Evolutionary conservation across 345 rosid genomes (phyloP), one percentile per base, ranked within the genome.

Genomic region (Eucalyptus dawsonii): DNA sequence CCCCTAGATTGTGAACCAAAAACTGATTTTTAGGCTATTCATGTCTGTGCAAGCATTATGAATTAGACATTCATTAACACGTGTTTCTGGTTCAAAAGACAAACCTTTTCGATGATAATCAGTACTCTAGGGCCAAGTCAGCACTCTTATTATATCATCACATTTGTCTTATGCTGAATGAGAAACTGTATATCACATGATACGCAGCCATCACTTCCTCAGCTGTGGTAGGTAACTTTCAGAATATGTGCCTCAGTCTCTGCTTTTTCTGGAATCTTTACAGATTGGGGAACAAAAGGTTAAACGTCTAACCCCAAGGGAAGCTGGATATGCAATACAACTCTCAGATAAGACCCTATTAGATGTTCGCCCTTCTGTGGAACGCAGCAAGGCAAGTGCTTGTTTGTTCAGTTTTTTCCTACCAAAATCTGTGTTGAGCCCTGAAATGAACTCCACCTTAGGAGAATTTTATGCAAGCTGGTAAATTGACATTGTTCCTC

Each of bases 261-360:
- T 81, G 69, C 65, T n/a, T 80, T 86, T 88, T 88, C 76, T 87
- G 51, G 65, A n/a, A 37, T 67, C 89, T 90, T 67, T 31, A 37
- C 89, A 97, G 99, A 90, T 97, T 90, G 95, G 99, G 92, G 97
- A 95, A 88, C 96, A 95, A 88, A 97, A 92, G 91, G 97, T 97
- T 60, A 97, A 97, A 93, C 89, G 95, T 90, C 95, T 97, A 88
- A 91, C 96, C 67, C 97, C 98, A 17, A 96, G 93, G 90, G 98
- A 97, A 93, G 99, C 98, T 81, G 98, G 99, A 86, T 96, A 97
- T 93, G 99, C 98, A 22, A 92, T 97, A 93, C 97, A 95, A 90
- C 96, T 97, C 54, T 95, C 97, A 24, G 93, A 93, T 89, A 97
- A 97, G 91, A 94, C 97, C 72, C 90, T 97, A 29, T 96, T 96